Evolutionary conservation across 805 yeast species (phyloP).

Genomic region (Wickerhamiella qilinensis): DNA sequence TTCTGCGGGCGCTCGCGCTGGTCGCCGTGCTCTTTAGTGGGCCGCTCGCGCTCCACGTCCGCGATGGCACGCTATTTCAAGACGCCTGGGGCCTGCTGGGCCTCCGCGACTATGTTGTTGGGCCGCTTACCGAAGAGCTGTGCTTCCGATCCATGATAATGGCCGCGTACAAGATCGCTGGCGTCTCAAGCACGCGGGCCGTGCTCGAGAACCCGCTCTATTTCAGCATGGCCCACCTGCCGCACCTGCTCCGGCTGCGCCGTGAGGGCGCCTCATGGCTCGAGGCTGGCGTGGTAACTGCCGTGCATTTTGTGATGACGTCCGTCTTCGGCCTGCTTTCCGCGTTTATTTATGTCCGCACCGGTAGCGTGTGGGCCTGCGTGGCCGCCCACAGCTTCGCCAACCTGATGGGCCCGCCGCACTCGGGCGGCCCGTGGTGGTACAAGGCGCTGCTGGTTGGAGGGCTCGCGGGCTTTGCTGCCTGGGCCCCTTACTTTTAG

Average conservation of each 20-base stretch:
- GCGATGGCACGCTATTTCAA: background rate
- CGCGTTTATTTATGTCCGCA: slow-evolving; percentile 35
- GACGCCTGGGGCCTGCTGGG: slow-evolving; percentile 16
- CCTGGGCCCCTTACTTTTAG: slow-evolving; percentile 1
- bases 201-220: slow-evolving; percentile 38
- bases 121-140: slow-evolving; percentile 68
- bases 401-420: slow-evolving; percentile 57
- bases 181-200: slow-evolving; percentile 11
- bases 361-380: slow-evolving; percentile 40
- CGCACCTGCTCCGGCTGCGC: slow-evolving; percentile 45
- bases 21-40: background rate
- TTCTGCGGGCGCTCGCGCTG: background rate
- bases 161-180: slow-evolving; percentile 16
- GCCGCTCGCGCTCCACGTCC: background rate
- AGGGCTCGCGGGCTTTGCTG: slow-evolving; percentile 29
- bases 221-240: slow-evolving; percentile 67
- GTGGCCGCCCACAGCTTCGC: slow-evolving; percentile 49
- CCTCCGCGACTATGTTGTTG: slow-evolving; percentile 43
- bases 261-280: slow-evolving; percentile 16
- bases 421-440: slow-evolving; percentile 8
- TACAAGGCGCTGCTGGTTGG: slow-evolving; percentile 21
- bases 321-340: slow-evolving; percentile 56
- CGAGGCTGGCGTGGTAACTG: slow-evolving; percentile 24
- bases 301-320: slow-evolving; percentile 49
- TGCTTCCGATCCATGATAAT: slow-evolving; percentile 40